Conservation (phyloP, 2,329 filamentous ascomycete species). For the Penicillium sp. region DNA sequence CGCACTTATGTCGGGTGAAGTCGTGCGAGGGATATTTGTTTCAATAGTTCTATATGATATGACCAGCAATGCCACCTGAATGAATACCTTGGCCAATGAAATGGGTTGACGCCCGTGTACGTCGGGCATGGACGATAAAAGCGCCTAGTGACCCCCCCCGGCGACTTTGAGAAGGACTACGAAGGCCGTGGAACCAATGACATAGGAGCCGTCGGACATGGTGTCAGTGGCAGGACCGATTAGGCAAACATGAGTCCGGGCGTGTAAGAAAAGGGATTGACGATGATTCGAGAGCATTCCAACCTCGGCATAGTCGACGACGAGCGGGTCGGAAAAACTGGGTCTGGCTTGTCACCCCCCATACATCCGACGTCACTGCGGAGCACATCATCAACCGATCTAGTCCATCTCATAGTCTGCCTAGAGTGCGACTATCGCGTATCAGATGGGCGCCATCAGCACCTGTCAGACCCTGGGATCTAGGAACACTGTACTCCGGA, state of each 20-base stretch:
- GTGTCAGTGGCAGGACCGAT: background rate
- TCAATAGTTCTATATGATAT: conserved; percentile 1
- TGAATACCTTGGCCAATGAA: conserved; percentile 3
- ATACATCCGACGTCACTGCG: conserved; percentile 21
- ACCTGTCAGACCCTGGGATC: background rate
- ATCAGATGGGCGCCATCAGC: conserved; percentile 5
- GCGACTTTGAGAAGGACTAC: background rate
- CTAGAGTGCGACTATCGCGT: conserved; percentile 6
- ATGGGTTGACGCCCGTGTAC: background rate
- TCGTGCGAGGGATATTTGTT: conserved; percentile 4
- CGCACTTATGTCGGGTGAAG: background rate
- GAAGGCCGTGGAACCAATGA: background rate
- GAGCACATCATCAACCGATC: conserved; percentile 12
- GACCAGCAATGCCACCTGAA: conserved; percentile 17
- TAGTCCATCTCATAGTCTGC: conserved; percentile 8
- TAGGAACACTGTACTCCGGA: conserved; percentile 22
- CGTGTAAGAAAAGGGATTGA: conserved; percentile 10
- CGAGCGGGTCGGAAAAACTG: conserved; percentile 18
- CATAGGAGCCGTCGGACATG: background rate
- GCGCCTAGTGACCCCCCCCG: background rate
- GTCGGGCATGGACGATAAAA: background rate
- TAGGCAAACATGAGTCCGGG: background rate
- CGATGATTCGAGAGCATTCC: background rate
- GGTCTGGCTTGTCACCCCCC: conserved; percentile 15
- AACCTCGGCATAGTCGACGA: conserved; percentile 13